Percentiles rank a stretch among this genome's conserved stretches.
These are phyloP conservation scores for Filobasidium floriforme DNA, from an alignment of 768 basidiomycete species.

Conservation along the genomic window DNA sequence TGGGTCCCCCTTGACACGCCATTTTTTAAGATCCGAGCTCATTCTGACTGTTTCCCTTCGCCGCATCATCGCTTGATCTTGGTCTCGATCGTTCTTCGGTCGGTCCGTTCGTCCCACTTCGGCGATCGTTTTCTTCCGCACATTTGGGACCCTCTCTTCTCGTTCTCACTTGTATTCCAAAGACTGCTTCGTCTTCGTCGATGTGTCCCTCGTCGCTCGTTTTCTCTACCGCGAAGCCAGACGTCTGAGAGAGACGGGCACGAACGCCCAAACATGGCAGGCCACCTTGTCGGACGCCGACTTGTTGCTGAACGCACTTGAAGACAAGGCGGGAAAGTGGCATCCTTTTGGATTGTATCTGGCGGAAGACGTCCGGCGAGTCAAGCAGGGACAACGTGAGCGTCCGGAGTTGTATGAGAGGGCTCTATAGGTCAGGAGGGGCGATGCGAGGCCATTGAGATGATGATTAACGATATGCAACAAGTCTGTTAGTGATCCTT, in stretches of 20 bases:
- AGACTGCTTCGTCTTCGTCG: conserved; percentile 18
- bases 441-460: no score
- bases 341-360: not conserved
- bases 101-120: not conserved
- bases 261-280: not conserved
- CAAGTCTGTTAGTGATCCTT: no score
- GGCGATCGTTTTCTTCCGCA: conserved; percentile 35
- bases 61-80: no score
- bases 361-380: not conserved
- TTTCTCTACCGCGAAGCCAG: conserved; percentile 36
- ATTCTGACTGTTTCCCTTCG: no score
- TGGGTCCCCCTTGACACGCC: conserved; percentile 18
- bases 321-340: conserved; percentile 1
- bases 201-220: conserved; percentile 34
- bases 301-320: not conserved
- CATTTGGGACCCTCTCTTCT: not conserved
- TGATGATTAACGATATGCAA: no score
- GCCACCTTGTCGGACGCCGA: conserved; percentile 4
- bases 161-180: not conserved
- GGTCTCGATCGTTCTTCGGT: conserved; percentile 8
- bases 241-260: conserved; percentile 21
- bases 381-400: not conserved
- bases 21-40: not conserved
- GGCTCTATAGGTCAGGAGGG: no score
- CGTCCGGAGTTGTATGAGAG: not conserved